Evolutionary conservation across 1,139 yeast genomes (phyloP).

Genomic region (Lizanozyma gosingica): DNA sequence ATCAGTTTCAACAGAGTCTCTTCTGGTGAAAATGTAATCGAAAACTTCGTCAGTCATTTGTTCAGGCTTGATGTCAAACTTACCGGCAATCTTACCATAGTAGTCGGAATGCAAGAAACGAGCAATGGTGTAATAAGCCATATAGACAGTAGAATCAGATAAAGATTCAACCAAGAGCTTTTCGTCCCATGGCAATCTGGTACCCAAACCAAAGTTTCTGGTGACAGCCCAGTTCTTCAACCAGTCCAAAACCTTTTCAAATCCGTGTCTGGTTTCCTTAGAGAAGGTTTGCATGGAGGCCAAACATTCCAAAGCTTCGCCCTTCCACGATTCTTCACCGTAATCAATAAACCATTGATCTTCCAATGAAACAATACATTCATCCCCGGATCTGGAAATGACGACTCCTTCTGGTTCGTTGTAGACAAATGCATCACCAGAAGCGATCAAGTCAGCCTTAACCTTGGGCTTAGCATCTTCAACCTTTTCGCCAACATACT

Average conservation of each 20-base stretch:
- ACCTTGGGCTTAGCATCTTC: conserved; percentile 87
- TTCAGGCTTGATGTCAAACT: conserved; percentile 66
- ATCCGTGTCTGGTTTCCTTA: conserved; percentile 82
- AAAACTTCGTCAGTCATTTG: conserved; percentile 91
- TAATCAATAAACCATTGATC: conserved; percentile 99
- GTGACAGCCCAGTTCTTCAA: conserved; percentile 98
- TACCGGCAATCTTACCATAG: conserved; percentile 71
- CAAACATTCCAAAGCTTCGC: conserved; percentile 77
- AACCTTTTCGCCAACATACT: conserved; percentile 81
- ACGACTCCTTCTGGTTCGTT: conserved; percentile 91
- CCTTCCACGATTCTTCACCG: conserved; percentile 91
- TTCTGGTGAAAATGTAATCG: conserved; percentile 79
- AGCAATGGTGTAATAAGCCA: conserved; percentile 88
- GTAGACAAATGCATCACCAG: conserved; percentile 80
- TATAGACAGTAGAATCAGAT: conserved; percentile 93
- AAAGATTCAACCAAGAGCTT: conserved; percentile 89
- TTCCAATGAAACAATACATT: conserved; percentile 91
- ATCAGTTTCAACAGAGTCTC: conserved; percentile 47
- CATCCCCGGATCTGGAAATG: conserved; percentile 93
- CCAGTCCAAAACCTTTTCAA: conserved; percentile 95
- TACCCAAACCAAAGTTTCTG: conserved; percentile 94
- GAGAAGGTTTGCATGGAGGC: conserved; percentile 69
- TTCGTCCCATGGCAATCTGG: conserved; percentile 96
- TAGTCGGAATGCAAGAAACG: conserved; percentile 82
- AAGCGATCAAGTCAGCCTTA: conserved; percentile 67